phyloP scores from a whole-genome alignment of 31 red algal species.

The Porphyra umbilicalis region DNA sequence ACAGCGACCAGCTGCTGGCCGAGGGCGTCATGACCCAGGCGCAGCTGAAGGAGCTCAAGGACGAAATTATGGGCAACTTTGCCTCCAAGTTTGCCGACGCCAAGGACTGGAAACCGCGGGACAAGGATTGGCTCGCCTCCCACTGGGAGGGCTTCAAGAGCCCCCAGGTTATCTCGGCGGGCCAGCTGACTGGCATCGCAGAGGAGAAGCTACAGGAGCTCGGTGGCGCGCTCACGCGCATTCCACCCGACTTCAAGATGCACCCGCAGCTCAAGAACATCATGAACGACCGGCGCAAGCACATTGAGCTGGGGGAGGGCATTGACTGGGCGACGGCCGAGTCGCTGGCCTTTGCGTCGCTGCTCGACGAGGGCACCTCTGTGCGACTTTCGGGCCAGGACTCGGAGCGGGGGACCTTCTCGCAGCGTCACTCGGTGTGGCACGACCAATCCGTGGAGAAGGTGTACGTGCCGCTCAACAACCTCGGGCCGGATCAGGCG shows the following conservation, averaged over 20 bases:
- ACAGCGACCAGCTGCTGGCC: slow-evolving; percentile 60
- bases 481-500: slow-evolving; percentile 66
- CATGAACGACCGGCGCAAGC: slow-evolving; percentile 62
- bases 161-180: slow-evolving; percentile 34
- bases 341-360: slow-evolving; percentile 80
- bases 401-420: slow-evolving; percentile 96
- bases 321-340: slow-evolving; percentile 97
- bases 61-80: slow-evolving; percentile 38
- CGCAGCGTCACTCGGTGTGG: slow-evolving; percentile 87
- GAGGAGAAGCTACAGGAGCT: slow-evolving; percentile 61
- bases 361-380: slow-evolving; percentile 75
- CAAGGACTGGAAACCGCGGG: slow-evolving; percentile 80
- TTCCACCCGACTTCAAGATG: slow-evolving; percentile 78
- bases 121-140: slow-evolving; percentile 87
- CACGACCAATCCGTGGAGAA: slow-evolving; percentile 70
- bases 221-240: slow-evolving; percentile 41
- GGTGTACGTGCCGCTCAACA: slow-evolving; percentile 82
- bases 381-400: slow-evolving; percentile 97
- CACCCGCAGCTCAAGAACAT: slow-evolving; percentile 74
- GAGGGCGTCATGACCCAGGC: slow-evolving; percentile 64
- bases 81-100: slow-evolving; percentile 67
- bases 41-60: slow-evolving; percentile 64
- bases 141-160: slow-evolving; percentile 97
- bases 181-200: slow-evolving; percentile 68
- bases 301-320: slow-evolving; percentile 83